Evolutionary conservation across 345 rosid species (phyloP), one percentile per base, ranked within the genome.

Genomic region (Barbarea vulgaris): DNA sequence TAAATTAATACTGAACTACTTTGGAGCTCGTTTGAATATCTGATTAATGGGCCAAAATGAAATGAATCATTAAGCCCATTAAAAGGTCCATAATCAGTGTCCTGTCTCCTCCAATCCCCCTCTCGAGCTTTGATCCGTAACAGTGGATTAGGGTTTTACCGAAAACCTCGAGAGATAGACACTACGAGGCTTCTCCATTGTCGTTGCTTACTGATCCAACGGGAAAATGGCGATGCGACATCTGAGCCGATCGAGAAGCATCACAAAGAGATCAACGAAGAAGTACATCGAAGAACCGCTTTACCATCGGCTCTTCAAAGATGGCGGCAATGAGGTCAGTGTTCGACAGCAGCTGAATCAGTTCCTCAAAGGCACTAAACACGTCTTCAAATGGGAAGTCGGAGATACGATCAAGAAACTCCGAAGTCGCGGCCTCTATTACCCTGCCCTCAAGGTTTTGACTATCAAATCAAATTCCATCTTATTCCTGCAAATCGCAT

Each of bases 321-420:
- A 87, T 47, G 98, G 99, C 3, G 76, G 96, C 66, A 61, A 88
- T 8, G 97, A 92, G 80, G 64, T 78, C 11, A 86, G 73, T 57
- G 88, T 95, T 53, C 85, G 88, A 7, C 88, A 85, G 44, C 91
- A 90, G 70, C 79, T 95, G 69, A 95, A 90, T 69, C 83, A 70
- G 66, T 90, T 95, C 85, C 82, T 95, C 77, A 92, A 85, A 75
- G 83, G 92, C 86, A 83, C 87, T 60, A 95, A 92, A 76, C 91
- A 88, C 60, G 98, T 85, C 19, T 95, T 76, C 84, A 95, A 95
- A 86, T 95, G 99, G 99, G 99, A 95, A 75, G 93, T 89, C 2
- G 97, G 91, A 14, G 88, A 87, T 67, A 90, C 99, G 22, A 74
- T 92, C 77, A 89, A 81, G 84, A 92, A 89, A 81, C 97, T 95